Evolutionary conservation across 805 yeast species (phyloP).

Genomic region (Zygotorulaspora danielsina): DNA sequence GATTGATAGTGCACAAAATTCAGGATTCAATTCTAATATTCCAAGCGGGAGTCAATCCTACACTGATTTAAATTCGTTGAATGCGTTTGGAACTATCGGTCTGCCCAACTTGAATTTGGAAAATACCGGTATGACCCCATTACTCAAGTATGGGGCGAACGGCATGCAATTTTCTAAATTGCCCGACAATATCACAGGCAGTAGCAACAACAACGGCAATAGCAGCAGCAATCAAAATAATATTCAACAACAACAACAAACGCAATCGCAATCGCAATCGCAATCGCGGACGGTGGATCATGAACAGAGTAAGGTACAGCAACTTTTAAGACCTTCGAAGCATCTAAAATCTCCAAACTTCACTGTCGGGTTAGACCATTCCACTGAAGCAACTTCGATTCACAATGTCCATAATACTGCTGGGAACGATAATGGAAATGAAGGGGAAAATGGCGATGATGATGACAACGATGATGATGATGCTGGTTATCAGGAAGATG

Average conservation of each 20-base stretch:
- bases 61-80: conserved; percentile 14
- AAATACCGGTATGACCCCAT: conserved; percentile 19
- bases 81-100: conserved; percentile 19
- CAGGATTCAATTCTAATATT: conserved; percentile 10
- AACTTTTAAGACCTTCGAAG: background rate
- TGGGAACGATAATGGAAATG: conserved; percentile 8
- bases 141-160: conserved; percentile 7
- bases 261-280: no score
- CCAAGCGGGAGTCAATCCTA: conserved; percentile 16
- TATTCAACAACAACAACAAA: no score
- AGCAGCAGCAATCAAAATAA: no score
- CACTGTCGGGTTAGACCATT: conserved; percentile 15
- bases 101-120: conserved; percentile 24
- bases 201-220: background rate
- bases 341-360: conserved; percentile 14
- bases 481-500: conserved; percentile 21
- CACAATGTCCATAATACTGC: conserved; percentile 6
- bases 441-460: conserved; percentile 14
- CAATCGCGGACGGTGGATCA: no score
- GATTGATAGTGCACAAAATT: conserved; percentile 3
- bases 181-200: background rate
- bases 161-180: conserved; percentile 7
- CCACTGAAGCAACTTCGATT: conserved; percentile 3
- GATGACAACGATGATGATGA: conserved; percentile 22
- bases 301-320: conserved; percentile 4